Conservation (phyloP, 2,329 filamentous ascomycete genomes). For the Pyrenophora tritici-repentis region DNA sequence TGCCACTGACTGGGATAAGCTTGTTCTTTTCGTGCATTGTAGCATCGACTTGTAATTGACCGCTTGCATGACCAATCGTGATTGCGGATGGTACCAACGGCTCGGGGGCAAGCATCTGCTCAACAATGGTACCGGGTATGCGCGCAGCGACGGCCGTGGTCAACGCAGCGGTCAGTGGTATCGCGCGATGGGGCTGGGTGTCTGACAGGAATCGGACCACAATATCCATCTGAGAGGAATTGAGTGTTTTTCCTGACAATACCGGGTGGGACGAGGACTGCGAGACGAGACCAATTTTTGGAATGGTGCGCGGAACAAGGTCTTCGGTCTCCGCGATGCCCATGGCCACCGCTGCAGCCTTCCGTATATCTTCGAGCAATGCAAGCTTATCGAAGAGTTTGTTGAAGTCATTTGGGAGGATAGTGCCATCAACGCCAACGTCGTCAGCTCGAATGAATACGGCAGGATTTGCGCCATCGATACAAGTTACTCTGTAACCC, state of each 20-base stretch:
- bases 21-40: slow-evolving; percentile 35
- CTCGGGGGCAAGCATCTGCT: slow-evolving; percentile 34
- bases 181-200: slow-evolving; percentile 51
- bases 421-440: slow-evolving; percentile 55
- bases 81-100: slow-evolving; percentile 36
- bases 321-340: slow-evolving; percentile 57
- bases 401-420: slow-evolving; percentile 62
- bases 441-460: slow-evolving; percentile 64
- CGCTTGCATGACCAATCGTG: slow-evolving; percentile 50
- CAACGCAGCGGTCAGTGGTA: slow-evolving; percentile 51
- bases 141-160: slow-evolving; percentile 50
- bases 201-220: slow-evolving; percentile 53
- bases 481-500: slow-evolving; percentile 59
- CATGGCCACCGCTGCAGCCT: slow-evolving; percentile 64
- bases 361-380: slow-evolving; percentile 63
- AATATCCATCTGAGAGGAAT: slow-evolving; percentile 44
- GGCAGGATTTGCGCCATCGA: slow-evolving; percentile 68
- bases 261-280: slow-evolving; percentile 45
- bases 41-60: slow-evolving; percentile 45
- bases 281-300: slow-evolving; percentile 66
- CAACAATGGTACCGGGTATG: slow-evolving; percentile 44
- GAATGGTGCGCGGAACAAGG: slow-evolving; percentile 61
- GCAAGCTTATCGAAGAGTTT: slow-evolving; percentile 55
- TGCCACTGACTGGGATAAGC: slow-evolving; percentile 30
- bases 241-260: slow-evolving; percentile 46